Conservation (phyloP, 345 rosid species). For the Sonneratia alba region DNA sequence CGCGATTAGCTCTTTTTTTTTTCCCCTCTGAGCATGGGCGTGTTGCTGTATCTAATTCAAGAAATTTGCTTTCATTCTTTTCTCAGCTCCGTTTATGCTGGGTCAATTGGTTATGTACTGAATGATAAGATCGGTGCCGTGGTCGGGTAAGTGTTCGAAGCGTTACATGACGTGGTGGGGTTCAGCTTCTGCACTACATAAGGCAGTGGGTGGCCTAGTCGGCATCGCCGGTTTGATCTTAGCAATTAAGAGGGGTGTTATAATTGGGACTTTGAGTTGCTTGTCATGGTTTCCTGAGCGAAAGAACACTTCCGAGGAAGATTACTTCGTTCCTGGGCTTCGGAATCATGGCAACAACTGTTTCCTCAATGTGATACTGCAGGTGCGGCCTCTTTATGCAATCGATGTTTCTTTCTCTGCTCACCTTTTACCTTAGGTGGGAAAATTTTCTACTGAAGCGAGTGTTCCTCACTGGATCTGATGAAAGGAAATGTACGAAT, state of each 20-base stretch:
- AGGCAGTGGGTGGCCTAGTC: conserved; percentile 38
- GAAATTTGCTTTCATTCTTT: neutral
- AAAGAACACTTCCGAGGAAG: conserved; percentile 18
- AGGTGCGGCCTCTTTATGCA: conserved; percentile 30
- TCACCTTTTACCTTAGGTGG: too few relatives aligned
- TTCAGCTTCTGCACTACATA: conserved; percentile 31
- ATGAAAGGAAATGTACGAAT: neutral
- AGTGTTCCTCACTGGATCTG: neutral
- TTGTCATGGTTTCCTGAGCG: conserved; percentile 20
- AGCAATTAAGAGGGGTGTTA: conserved; percentile 35
- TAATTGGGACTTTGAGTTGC: conserved; percentile 18
- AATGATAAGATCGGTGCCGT: neutral
- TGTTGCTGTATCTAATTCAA: neutral
- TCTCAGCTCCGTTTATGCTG: neutral
- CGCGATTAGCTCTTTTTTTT: neutral
- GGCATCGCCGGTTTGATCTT: conserved; percentile 46
- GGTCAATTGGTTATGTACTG: neutral
- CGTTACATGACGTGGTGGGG: conserved; percentile 13
- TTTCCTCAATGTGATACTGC: conserved; percentile 74
- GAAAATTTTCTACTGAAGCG: neutral
- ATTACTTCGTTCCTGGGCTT: conserved; percentile 53
- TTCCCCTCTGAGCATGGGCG: neutral
- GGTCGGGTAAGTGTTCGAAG: neutral
- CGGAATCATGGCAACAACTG: conserved; percentile 78
- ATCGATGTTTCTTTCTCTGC: neutral